These are phyloP conservation scores for Pythium insidiosum DNA, from an alignment of 352 stramenopile species.

Conservation along the genomic window DNA sequence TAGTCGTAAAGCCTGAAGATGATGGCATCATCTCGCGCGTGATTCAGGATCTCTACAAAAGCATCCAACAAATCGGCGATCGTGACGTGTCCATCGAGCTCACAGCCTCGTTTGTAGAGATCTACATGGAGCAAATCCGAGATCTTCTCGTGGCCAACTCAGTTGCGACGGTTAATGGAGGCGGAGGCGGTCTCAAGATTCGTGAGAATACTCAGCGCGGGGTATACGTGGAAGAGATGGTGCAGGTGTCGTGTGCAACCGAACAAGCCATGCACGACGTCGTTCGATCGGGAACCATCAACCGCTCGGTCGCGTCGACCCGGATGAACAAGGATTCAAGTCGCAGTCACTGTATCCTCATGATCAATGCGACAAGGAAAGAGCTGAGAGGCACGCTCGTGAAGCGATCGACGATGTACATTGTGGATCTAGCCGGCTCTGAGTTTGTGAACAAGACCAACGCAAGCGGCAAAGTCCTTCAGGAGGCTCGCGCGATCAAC, in stretches of 20 bases:
- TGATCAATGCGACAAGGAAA: slow-evolving; percentile 28
- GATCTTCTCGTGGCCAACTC: slow-evolving; percentile 42
- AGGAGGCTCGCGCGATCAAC: slow-evolving; percentile 86
- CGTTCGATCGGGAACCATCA: slow-evolving; percentile 47
- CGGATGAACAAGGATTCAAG: slow-evolving; percentile 90
- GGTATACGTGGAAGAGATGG: slow-evolving; percentile 76
- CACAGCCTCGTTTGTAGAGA: slow-evolving; percentile 74
- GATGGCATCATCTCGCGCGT: slow-evolving; percentile 65
- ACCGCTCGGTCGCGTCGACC: slow-evolving; percentile 63
- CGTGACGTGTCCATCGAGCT: slow-evolving; percentile 28
- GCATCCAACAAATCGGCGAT: slow-evolving; percentile 17
- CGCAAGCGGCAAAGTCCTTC: slow-evolving; percentile 60
- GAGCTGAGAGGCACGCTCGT: slow-evolving; percentile 14
- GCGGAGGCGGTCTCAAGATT: slow-evolving; percentile 56
- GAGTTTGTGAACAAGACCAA: slow-evolving; percentile 85
- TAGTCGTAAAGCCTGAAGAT: slow-evolving; percentile 43
- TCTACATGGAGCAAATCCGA: slow-evolving; percentile 86
- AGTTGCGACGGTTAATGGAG: no score
- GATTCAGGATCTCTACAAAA: slow-evolving; percentile 35
- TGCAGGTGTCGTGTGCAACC: slow-evolving; percentile 23
- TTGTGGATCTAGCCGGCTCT: slow-evolving; percentile 79
- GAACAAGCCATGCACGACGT: slow-evolving; percentile 53
- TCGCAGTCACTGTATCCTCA: slow-evolving; percentile 68
- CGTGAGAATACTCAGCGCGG: slow-evolving; percentile 57
- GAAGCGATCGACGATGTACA: slow-evolving; percentile 61